Conservation (phyloP, 306 rosid species). For the Dalbergia cochinchinensis region DNA sequence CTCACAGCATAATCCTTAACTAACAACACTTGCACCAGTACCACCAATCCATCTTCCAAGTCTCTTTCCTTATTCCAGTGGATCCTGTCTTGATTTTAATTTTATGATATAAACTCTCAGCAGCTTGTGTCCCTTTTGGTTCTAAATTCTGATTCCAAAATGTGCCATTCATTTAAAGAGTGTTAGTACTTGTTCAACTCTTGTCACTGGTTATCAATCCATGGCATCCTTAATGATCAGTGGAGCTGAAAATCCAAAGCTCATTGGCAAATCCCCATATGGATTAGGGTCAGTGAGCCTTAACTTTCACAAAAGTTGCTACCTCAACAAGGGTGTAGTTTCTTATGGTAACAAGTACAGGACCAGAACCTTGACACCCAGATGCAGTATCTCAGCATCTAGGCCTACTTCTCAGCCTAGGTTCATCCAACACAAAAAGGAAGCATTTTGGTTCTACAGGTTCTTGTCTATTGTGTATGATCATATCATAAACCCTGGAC, state of each 20-base stretch:
- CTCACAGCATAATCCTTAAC: conserved; percentile 36
- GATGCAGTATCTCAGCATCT: conserved; percentile 62
- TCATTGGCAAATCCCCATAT: conserved; percentile 52
- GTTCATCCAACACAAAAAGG: conserved; percentile 93
- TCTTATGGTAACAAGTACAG: conserved; percentile 45
- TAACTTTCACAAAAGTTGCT: conserved; percentile 43
- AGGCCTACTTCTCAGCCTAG: conserved; percentile 89
- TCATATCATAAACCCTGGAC: conserved; percentile 90
- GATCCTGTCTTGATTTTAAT: conserved; percentile 31
- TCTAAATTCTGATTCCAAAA: not conserved
- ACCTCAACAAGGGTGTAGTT: conserved; percentile 51
- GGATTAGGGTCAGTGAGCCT: conserved; percentile 58
- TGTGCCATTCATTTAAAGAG: conserved; percentile 18
- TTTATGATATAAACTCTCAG: conserved; percentile 11
- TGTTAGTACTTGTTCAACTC: conserved; percentile 2
- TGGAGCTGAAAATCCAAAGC: conserved; percentile 66
- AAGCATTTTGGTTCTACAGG: conserved; percentile 95
- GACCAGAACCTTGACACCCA: conserved; percentile 18
- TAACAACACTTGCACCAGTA: not conserved
- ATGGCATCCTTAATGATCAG: conserved; percentile 59
- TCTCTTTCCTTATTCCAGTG: conserved; percentile 18
- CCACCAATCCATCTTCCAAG: conserved; percentile 9
- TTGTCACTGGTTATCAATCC: not conserved
- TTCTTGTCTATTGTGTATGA: conserved; percentile 94
- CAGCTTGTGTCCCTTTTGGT: not conserved